Evolutionary conservation across 2,329 filamentous ascomycete genomes (phyloP).

Genomic region (Talaromyces atroroseus): DNA sequence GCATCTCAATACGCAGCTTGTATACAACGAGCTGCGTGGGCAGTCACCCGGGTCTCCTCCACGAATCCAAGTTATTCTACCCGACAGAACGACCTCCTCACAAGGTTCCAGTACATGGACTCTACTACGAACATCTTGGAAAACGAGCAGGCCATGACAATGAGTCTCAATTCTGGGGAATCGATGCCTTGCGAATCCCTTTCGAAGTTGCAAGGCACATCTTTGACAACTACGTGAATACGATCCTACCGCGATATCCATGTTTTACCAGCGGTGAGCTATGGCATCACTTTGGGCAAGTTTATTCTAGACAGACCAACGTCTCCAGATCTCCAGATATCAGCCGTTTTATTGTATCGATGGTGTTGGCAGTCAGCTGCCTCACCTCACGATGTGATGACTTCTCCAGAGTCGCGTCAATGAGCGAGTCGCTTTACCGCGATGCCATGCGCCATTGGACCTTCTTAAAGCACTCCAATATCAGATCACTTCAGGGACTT

Average conservation of each 20-base stretch:
- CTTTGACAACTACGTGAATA: constrained; percentile 4
- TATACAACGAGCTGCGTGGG: constrained; percentile 4
- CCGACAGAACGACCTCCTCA: constrained; percentile 1
- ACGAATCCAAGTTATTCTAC: constrained; percentile 6
- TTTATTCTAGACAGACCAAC: constrained; percentile 3
- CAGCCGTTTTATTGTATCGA: constrained; percentile 3
- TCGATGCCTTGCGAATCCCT: constrained; percentile 1
- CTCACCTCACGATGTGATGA: constrained; percentile 5
- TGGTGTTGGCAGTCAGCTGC: constrained; percentile 6
- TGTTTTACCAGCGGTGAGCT: constrained; percentile 5
- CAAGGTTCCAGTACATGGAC: constrained; percentile 4
- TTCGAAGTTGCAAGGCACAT: constrained; percentile 5
- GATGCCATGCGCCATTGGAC: constrained; percentile 7
- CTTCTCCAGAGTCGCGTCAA: constrained; percentile 3
- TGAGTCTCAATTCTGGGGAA: constrained; percentile 1
- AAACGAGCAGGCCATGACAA: constrained; percentile 4
- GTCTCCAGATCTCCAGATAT: background rate
- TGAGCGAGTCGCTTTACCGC: constrained; percentile 7
- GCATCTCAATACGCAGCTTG: constrained; percentile 5
- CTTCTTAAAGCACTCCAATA: constrained; percentile 2
- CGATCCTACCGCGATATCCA: constrained; percentile 6
- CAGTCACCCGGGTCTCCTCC: constrained; percentile 2
- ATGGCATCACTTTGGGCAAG: constrained; percentile 4
- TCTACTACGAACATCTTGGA: constrained; percentile 2
- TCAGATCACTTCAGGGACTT: constrained; percentile 4